Conservation (phyloP, 2,329 filamentous ascomycete species). For the Stachybotrys chlorohalonatus region DNA sequence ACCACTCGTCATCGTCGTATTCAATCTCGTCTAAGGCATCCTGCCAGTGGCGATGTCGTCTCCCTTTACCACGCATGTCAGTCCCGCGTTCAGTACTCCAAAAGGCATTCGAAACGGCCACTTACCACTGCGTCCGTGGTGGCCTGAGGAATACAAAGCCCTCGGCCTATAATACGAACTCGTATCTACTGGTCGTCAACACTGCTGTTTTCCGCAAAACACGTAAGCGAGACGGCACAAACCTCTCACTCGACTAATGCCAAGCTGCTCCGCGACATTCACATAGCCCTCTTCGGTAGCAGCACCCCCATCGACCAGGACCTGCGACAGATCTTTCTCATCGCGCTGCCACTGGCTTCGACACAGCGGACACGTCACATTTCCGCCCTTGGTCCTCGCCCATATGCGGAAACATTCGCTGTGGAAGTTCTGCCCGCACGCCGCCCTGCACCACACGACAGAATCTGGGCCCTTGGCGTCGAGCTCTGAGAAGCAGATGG, state of each 20-base stretch:
- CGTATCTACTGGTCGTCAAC: no score
- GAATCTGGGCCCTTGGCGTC: constrained; percentile 22
- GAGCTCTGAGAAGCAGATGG: constrained; percentile 47
- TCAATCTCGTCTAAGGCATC: no score
- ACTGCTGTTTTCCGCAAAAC: no score
- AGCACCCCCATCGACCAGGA: constrained; percentile 30
- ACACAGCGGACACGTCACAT: constrained; percentile 53
- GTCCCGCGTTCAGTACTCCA: no score
- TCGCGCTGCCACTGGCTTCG: constrained; percentile 46
- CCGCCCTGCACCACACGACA: constrained; percentile 41
- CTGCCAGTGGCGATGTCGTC: no score
- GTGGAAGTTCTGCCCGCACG: constrained; percentile 48
- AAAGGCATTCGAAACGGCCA: no score
- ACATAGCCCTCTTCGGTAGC: constrained; percentile 44
- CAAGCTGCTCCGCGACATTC: constrained; percentile 53
- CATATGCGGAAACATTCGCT: constrained; percentile 44
- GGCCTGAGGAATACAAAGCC: no score
- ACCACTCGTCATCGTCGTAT: no score
- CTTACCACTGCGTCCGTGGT: no score
- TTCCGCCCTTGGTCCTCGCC: constrained; percentile 33
- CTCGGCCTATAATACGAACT: background rate
- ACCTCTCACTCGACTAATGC: constrained; percentile 45
- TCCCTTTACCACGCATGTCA: no score
- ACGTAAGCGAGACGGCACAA: constrained; percentile 6
- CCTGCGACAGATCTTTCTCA: constrained; percentile 27